Percentiles rank a stretch among this genome's conserved stretches.
phyloP scores from a whole-genome alignment of 495 filamentous ascomycete species.

The Talaromyces borbonicus region DNA sequence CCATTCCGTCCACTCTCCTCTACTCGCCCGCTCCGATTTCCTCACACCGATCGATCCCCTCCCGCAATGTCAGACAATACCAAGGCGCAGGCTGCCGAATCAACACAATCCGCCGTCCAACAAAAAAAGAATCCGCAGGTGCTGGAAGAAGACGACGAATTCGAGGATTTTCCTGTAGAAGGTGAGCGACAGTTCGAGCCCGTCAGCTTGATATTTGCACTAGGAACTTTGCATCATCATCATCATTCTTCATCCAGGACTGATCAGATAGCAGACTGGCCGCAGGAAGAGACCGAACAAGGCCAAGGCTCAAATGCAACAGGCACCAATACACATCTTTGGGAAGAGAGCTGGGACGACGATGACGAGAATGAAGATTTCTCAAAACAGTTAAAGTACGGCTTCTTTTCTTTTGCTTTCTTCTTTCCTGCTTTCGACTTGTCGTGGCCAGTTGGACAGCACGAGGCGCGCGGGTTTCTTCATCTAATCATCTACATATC shows the following conservation, averaged over 20 bases:
- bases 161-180: slow-evolving; percentile 97
- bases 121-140: slow-evolving; percentile 49
- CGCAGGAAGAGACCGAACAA: slow-evolving; percentile 74
- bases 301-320: slow-evolving; percentile 37
- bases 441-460: too few species aligned
- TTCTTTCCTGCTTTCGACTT: slow-evolving; percentile 2
- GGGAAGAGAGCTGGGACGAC: slow-evolving; percentile 99
- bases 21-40: slow-evolving; percentile 1
- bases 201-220: background rate
- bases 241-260: too few species aligned
- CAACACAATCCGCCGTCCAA: slow-evolving; percentile 26
- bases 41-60: slow-evolving; percentile 7
- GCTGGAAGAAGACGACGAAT: slow-evolving; percentile 95
- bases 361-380: slow-evolving; percentile 97
- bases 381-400: slow-evolving; percentile 87
- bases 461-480: too few species aligned
- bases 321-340: slow-evolving; percentile 65
- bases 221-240: too few species aligned
- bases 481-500: too few species aligned
- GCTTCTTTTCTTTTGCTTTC: slow-evolving; percentile 8
- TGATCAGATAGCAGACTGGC: slow-evolving; percentile 67
- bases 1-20: slow-evolving; percentile 2
- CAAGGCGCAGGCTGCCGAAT: slow-evolving; percentile 20
- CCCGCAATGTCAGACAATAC: slow-evolving; percentile 36
- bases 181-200: slow-evolving; percentile 55